A percentile compares a stretch with the other conserved stretches of the same genome.
phyloP scores from a whole-genome alignment of 257 asterid genomes.

The Solanum peruvianum region DNA sequence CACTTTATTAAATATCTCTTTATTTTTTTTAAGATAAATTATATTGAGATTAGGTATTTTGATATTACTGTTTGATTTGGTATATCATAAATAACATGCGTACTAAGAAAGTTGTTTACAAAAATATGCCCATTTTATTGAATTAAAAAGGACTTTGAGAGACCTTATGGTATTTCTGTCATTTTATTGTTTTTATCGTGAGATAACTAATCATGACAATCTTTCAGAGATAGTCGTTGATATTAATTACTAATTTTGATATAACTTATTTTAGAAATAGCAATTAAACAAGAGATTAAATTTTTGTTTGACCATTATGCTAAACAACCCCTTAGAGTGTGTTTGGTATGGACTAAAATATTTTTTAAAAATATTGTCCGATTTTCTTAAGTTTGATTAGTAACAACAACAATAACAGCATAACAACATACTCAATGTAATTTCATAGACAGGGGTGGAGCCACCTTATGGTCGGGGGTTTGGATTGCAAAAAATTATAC shows the following conservation, averaged over 20 bases:
- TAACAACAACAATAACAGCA: no score
- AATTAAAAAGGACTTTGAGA: background rate
- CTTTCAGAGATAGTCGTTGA: no score
- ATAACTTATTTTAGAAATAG: background rate
- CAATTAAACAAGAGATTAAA: background rate
- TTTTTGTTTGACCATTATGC: background rate
- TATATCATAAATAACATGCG: background rate
- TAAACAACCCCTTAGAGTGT: background rate
- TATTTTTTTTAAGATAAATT: background rate
- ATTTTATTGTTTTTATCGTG: no score
- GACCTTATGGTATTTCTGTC: background rate
- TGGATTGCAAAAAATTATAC: no score
- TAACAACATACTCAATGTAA: no score
- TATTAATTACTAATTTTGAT: fast-evolving
- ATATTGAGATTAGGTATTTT: background rate
- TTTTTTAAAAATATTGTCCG: background rate
- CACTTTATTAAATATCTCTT: no score
- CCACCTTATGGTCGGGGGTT: no score
- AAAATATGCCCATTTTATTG: no score
- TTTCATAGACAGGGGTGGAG: no score
- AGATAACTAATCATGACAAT: no score
- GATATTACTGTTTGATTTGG: background rate
- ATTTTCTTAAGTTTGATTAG: background rate
- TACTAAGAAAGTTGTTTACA: no score
- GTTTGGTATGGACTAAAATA: background rate